Evolutionary conservation across 306 rosid species (phyloP), one percentile per base, ranked within the genome.

Genomic region (Psophocarpus tetragonolobus): DNA sequence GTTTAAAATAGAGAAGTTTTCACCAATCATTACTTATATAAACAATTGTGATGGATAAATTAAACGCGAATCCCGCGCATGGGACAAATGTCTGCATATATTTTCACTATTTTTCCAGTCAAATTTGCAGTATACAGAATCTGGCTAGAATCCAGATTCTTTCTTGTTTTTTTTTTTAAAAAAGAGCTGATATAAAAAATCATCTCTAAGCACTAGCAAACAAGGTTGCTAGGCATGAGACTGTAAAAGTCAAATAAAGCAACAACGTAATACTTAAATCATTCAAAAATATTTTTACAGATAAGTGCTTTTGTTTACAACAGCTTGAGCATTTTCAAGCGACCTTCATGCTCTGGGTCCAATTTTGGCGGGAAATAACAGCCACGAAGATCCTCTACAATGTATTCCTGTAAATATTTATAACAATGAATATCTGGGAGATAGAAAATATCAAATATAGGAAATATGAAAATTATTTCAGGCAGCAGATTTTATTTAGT

Each of bases 241-340:
- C 57, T 45, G 60, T 76, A 73, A 44, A 48, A 51, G 61, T 62
- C 30, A 53, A 50, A 65, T 47, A 44, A 54, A 64, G 78, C 21
- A 68, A 23, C 26, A 68, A 13, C 11, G 69, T 60, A 56, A 74
- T 50, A 36, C 36, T 53, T 13, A 13, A 61, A 48, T 76, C 70
- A 77, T 57, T 71, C 32, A 33, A 27, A 53, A 67, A 41, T 62
- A 57, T 72, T 68, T 77, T 76, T 81, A 79, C 86, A 75, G 14
- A 17, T 53, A 29, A 20, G 68, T 36, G 57, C 30, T 67, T 78
- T 32, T 33, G 53, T 44, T 81, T 73, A 80, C 87, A 90, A 86
- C 67, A 96, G 91, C 90, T 92, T 91, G 23, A 96, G 97, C 98
- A 92, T 92, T 88, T 90, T 96, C 88, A 96, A 83, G 70, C 97